phyloP scores from a whole-genome alignment of 78 protist genomes.

The Fonticula alba region DNA sequence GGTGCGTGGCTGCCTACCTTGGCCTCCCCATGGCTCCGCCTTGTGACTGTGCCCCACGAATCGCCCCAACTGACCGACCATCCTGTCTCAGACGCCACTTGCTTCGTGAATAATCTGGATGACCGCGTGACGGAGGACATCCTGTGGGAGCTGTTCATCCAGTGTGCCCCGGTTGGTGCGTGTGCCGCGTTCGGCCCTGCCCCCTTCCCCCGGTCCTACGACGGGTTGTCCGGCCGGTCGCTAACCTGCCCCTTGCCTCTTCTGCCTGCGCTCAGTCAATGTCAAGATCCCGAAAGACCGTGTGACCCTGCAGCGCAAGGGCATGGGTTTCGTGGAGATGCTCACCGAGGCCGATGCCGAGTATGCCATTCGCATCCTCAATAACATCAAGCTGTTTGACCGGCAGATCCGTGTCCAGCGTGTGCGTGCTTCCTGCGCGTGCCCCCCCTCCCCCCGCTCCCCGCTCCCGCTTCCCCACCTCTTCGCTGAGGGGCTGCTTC shows the following conservation, averaged over 20 bases:
- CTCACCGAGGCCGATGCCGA: conserved; percentile 81
- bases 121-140: conserved; percentile 66
- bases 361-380: conserved; percentile 74
- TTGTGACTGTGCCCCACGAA: too few species aligned
- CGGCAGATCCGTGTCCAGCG: conserved; percentile 72
- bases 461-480: too few species aligned
- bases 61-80: too few species aligned
- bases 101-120: conserved; percentile 80
- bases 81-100: conserved; percentile 77
- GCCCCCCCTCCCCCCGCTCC: too few species aligned
- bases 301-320: conserved; percentile 59
- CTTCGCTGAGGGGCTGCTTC: too few species aligned
- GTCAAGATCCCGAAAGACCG: conserved; percentile 89
- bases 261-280: conserved; percentile 30
- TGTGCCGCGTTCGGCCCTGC: too few species aligned
- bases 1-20: too few species aligned
- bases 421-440: conserved; percentile 20
- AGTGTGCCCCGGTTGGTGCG: conserved; percentile 74
- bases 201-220: too few species aligned
- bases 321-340: conserved; percentile 90
- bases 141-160: conserved; percentile 86
- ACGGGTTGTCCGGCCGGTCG: too few species aligned
- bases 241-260: too few species aligned
- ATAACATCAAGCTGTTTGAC: conserved; percentile 70
- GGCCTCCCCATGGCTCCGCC: too few species aligned